A percentile compares a stretch with the other conserved stretches of the same genome.
Conservation (phyloP, 2,329 filamentous ascomycete genomes). For the Colletotrichum gigasporum region DNA sequence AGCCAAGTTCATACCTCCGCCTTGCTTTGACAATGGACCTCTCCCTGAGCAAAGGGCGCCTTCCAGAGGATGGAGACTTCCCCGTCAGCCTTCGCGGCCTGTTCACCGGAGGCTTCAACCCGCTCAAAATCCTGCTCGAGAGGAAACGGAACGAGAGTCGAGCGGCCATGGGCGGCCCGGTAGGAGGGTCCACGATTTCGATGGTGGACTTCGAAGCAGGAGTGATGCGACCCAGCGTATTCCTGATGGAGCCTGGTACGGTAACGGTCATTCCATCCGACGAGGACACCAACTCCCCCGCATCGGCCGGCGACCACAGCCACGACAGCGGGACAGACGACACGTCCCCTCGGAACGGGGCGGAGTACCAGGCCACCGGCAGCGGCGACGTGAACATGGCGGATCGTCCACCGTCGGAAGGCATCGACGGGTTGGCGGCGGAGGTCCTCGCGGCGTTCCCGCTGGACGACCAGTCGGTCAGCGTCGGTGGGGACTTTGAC, state of each 20-base stretch:
- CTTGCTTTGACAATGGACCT: constrained; percentile 55
- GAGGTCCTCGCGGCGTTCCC: constrained; percentile 45
- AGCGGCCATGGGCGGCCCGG: not conserved
- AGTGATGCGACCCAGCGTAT: constrained; percentile 18
- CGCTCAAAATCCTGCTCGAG: constrained; percentile 43
- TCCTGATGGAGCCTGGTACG: constrained; percentile 24
- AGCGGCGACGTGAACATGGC: constrained; percentile 22
- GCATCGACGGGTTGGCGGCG: constrained; percentile 42
- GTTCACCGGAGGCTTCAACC: constrained; percentile 48
- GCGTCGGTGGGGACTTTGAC: constrained; percentile 35
- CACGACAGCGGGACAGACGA: constrained; percentile 20
- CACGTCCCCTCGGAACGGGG: constrained; percentile 10
- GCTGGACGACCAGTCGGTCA: constrained; percentile 38
- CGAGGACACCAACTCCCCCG: constrained; percentile 33
- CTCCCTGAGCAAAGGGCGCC: constrained; percentile 51
- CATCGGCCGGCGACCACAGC: constrained; percentile 7
- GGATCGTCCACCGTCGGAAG: constrained; percentile 37
- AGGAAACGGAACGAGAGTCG: constrained; percentile 33
- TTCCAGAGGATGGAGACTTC: constrained; percentile 52
- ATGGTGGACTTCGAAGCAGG: constrained; percentile 24
- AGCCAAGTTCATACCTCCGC: constrained; percentile 51
- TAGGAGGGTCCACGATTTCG: not conserved
- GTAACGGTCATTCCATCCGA: constrained; percentile 32
- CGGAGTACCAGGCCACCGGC: constrained; percentile 3
- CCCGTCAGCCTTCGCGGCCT: constrained; percentile 48